Conservation (phyloP, 805 yeast species). For the Saccharomyces kudriavzevii region DNA sequence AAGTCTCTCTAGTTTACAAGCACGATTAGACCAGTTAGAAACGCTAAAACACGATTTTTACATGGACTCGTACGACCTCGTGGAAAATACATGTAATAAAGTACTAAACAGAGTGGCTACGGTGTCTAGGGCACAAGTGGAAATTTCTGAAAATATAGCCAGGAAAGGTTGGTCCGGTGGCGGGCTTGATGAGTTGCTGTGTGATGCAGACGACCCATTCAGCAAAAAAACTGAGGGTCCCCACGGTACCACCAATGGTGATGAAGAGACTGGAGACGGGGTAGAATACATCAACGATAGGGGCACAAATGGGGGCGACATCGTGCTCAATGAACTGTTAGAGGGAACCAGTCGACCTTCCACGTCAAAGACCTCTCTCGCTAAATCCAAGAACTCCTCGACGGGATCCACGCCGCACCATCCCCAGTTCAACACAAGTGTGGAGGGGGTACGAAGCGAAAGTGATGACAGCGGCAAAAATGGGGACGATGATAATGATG, state of each 20-base stretch:
- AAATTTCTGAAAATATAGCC: conserved; percentile 72
- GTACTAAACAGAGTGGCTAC: conserved; percentile 52
- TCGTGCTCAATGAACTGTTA: conserved; percentile 2
- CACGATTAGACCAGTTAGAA: conserved; percentile 74
- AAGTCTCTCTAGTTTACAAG: conserved; percentile 58
- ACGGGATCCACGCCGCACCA: background rate
- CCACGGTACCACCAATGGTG: conserved; percentile 5
- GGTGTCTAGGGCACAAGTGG: conserved; percentile 70
- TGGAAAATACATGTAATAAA: conserved; percentile 52
- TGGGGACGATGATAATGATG: conserved; percentile 9
- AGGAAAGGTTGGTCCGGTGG: conserved; percentile 84
- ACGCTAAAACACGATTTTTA: conserved; percentile 67
- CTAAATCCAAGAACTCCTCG: background rate
- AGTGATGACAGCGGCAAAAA: conserved; percentile 4
- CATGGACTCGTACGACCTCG: conserved; percentile 50
- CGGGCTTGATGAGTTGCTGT: conserved; percentile 63
- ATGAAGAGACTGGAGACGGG: conserved; percentile 2
- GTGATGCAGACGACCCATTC: conserved; percentile 61
- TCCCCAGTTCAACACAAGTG: background rate
- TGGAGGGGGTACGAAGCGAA: background rate
- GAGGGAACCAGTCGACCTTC: background rate
- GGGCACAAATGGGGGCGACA: conserved; percentile 14
- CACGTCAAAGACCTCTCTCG: background rate
- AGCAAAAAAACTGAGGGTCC: conserved; percentile 20
- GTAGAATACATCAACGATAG: background rate